Percentiles rank a stretch among this genome's conserved stretches.
These are phyloP conservation scores for Zoysia matrella DNA, from an alignment of 202 grass and related monocot species.

Conservation along the genomic window DNA sequence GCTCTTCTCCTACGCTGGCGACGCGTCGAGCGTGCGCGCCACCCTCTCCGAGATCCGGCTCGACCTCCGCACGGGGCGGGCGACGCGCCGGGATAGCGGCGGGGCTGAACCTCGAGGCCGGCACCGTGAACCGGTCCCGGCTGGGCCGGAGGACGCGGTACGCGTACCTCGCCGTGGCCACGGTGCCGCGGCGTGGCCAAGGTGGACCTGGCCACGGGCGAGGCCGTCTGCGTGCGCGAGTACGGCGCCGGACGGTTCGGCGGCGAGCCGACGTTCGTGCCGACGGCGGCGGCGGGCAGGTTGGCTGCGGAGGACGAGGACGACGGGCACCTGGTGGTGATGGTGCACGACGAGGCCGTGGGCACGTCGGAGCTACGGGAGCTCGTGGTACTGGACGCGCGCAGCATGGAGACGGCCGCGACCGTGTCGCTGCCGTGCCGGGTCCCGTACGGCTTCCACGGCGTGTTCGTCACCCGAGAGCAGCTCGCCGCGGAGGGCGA, in stretches of 20 bases:
- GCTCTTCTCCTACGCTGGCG: conserved; percentile 48
- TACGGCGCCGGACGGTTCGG: conserved; percentile 42
- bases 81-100: conserved; percentile 40
- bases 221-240: conserved; percentile 48
- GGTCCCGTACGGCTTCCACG: conserved; percentile 64
- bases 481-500: conserved; percentile 27
- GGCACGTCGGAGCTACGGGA: conserved; percentile 7
- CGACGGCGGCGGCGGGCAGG: not conserved
- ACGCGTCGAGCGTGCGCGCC: not conserved
- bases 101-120: conserved; percentile 55
- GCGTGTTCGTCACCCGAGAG: conserved; percentile 51
- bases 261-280: conserved; percentile 50
- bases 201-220: conserved; percentile 41
- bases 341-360: conserved; percentile 49
- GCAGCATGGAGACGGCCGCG: conserved; percentile 47
- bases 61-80: conserved; percentile 33
- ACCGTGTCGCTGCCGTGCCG: conserved; percentile 48
- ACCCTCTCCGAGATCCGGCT: conserved; percentile 53
- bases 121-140: conserved; percentile 50
- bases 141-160: conserved; percentile 48
- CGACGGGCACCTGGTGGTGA: conserved; percentile 54
- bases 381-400: conserved; percentile 53
- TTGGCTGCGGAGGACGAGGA: conserved; percentile 24
- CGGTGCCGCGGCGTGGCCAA: conserved; percentile 59
- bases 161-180: conserved; percentile 48